Evolutionary conservation across 345 rosid species (phyloP).

Genomic region (Eucalyptus albens): DNA sequence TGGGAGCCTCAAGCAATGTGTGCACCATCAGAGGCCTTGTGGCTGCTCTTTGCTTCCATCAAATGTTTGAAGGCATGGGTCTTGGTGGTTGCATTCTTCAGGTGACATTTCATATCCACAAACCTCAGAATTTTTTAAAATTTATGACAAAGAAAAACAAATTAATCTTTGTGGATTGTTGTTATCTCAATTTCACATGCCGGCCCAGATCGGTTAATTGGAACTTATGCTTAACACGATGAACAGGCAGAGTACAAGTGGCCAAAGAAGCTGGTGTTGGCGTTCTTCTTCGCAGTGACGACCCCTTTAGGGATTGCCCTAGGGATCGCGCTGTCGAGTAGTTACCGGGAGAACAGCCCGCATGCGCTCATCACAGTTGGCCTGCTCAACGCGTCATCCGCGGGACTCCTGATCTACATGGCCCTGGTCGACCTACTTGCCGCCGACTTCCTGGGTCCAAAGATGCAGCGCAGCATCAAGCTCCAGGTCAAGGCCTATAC

Average conservation of each 20-base stretch:
- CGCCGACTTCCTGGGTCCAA: slow-evolving; percentile 40
- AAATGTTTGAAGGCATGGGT: slow-evolving; percentile 72
- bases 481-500: slow-evolving; percentile 38
- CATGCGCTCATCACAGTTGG: slow-evolving; percentile 41
- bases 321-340: slow-evolving; percentile 34
- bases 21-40: slow-evolving; percentile 33
- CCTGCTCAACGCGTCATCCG: slow-evolving; percentile 39
- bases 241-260: slow-evolving; percentile 20
- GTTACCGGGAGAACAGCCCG: slow-evolving; percentile 37
- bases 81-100: slow-evolving; percentile 61
- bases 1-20: slow-evolving; percentile 50
- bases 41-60: slow-evolving; percentile 65
- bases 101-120: not conserved
- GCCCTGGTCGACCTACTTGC: slow-evolving; percentile 63
- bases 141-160: not conserved
- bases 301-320: slow-evolving; percentile 50
- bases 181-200: not conserved
- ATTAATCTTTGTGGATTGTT: not conserved
- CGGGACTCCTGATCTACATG: slow-evolving; percentile 66
- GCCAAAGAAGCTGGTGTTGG: slow-evolving; percentile 17
- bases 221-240: not conserved
- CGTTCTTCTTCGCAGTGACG: slow-evolving; percentile 35
- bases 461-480: slow-evolving; percentile 20
- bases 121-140: not conserved
- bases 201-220: not conserved